Evolutionary conservation across 257 asterid species (phyloP).

Genomic region (Henckelia pumila): DNA sequence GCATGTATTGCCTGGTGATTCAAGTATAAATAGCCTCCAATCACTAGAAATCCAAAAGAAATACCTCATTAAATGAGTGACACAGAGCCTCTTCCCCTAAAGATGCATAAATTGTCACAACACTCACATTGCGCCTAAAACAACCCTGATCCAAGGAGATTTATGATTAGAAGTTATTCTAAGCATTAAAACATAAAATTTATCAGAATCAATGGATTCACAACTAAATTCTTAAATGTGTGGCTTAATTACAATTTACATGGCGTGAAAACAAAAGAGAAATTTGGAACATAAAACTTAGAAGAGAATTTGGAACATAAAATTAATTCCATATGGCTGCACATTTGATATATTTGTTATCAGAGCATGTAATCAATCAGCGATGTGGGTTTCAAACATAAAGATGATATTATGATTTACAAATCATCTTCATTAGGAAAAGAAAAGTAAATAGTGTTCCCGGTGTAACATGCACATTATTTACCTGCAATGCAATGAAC

Average conservation of each 20-base stretch:
- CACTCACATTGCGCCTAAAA: slow-evolving; percentile 92
- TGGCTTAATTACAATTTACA: not conserved
- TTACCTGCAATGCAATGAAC: slow-evolving; percentile 95
- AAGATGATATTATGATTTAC: slow-evolving; percentile 4
- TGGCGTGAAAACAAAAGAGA: not conserved
- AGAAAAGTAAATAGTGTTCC: not conserved
- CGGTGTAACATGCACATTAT: slow-evolving; percentile 9
- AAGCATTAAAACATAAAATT: slow-evolving; percentile 2
- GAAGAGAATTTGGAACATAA: slow-evolving; percentile 10
- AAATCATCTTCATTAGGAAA: slow-evolving; percentile 8
- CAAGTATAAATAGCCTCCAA: slow-evolving; percentile 12
- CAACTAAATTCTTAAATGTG: not conserved
- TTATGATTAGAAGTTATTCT: slow-evolving; percentile 5
- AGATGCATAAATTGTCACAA: slow-evolving; percentile 96
- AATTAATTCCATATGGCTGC: not conserved
- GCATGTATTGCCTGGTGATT: not conserved
- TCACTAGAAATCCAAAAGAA: slow-evolving; percentile 27
- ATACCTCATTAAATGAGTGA: slow-evolving; percentile 91
- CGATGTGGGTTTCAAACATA: slow-evolving; percentile 10
- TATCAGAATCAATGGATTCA: not conserved
- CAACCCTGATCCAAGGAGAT: slow-evolving; percentile 64
- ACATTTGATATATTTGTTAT: not conserved
- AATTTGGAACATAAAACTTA: slow-evolving; percentile 7
- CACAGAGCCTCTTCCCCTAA: slow-evolving; percentile 97
- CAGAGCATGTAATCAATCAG: not conserved